Evolutionary conservation across 177 flowering plant species (phyloP).

Genomic region (Vitis hybrid): DNA sequence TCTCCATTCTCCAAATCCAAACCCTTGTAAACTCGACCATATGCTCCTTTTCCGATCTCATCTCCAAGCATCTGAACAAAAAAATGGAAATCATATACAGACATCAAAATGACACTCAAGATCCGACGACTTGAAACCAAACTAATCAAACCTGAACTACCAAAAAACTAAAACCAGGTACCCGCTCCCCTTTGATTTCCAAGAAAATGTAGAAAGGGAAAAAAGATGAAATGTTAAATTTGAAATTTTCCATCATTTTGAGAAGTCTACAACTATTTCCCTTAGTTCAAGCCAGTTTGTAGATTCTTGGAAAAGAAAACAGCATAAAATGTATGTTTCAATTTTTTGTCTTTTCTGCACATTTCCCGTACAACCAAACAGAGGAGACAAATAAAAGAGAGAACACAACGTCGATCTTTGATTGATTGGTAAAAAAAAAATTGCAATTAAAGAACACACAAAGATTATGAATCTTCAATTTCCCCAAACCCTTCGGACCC

Average conservation of each 20-base stretch:
- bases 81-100: conserved; percentile 3
- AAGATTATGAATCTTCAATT: not conserved
- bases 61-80: conserved; percentile 85
- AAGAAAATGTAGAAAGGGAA: not conserved
- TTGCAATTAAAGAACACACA: not conserved
- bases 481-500: too few relatives aligned
- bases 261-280: not conserved
- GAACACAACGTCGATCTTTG: too few relatives aligned
- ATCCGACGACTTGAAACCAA: not conserved
- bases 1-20: conserved; percentile 98
- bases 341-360: too few relatives aligned
- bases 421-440: too few relatives aligned
- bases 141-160: not conserved
- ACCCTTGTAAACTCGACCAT: conserved; percentile 96
- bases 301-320: too few relatives aligned
- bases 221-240: not conserved
- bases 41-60: conserved; percentile 99
- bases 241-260: not conserved
- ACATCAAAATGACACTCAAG: not conserved
- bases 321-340: too few relatives aligned
- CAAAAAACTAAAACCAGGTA: not conserved
- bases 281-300: not conserved
- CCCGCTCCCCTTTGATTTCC: not conserved
- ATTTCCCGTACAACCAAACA: too few relatives aligned
- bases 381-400: too few relatives aligned